phyloP scores from a whole-genome alignment of 2,329 filamentous ascomycete genomes.

The Penicillium sp. region DNA sequence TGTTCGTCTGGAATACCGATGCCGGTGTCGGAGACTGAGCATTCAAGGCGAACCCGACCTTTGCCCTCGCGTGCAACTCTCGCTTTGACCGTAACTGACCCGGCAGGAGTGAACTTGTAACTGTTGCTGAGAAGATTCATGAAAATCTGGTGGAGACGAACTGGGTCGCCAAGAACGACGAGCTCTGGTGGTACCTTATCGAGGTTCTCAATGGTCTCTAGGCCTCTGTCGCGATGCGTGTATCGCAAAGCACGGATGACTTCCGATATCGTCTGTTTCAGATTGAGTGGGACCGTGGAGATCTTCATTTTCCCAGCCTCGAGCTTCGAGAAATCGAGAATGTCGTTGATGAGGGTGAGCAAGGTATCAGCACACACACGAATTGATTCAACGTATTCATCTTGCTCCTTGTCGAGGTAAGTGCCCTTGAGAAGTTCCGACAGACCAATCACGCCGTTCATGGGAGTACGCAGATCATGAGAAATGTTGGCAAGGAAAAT shows the following conservation, averaged over 20 bases:
- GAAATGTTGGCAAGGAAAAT: conserved; percentile 93
- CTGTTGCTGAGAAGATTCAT: conserved; percentile 82
- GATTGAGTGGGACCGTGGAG: conserved; percentile 72
- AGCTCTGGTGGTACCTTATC: conserved; percentile 50
- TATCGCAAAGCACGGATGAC: conserved; percentile 56
- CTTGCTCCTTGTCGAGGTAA: conserved; percentile 49
- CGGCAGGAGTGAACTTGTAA: conserved; percentile 84
- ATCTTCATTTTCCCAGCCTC: conserved; percentile 82
- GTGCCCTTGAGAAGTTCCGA: conserved; percentile 55
- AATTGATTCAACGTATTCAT: conserved; percentile 56
- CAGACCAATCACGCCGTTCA: conserved; percentile 86
- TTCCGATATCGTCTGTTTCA: conserved; percentile 59
- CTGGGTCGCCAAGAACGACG: conserved; percentile 75
- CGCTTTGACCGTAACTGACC: conserved; percentile 74
- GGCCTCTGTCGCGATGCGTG: conserved; percentile 53
- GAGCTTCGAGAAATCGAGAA: conserved; percentile 77
- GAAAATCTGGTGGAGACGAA: conserved; percentile 68
- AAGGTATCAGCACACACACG: conserved; percentile 63
- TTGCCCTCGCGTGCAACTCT: conserved; percentile 62
- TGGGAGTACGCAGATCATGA: conserved; percentile 78
- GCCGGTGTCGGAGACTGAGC: conserved; percentile 80
- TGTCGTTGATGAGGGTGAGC: conserved; percentile 82
- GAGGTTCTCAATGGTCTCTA: conserved; percentile 57
- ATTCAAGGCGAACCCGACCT: conserved; percentile 64
- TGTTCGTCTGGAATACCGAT: conserved; percentile 75